Conservation (phyloP, 441 rosid species). For the Euphorbia corollata region DNA sequence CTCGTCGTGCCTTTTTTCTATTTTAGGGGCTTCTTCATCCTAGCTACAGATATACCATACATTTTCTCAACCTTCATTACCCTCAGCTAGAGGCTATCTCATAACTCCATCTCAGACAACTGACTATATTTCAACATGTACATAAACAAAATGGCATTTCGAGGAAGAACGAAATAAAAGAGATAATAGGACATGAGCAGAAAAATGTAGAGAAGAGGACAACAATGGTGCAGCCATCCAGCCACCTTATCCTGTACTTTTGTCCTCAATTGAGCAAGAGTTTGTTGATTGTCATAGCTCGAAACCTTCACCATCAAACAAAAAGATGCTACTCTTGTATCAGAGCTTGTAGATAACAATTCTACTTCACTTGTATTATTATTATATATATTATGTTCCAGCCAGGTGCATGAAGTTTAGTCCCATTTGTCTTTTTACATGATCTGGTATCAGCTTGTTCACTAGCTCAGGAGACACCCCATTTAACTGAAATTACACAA, state of each 20-base stretch:
- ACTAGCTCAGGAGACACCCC: constrained; percentile 78
- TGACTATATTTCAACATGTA: constrained; percentile 46
- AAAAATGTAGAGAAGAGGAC: constrained; percentile 19
- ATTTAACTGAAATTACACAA: constrained; percentile 37
- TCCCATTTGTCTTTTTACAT: constrained; percentile 67
- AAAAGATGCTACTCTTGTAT: constrained; percentile 24
- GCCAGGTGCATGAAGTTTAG: constrained; percentile 57
- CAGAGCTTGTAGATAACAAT: constrained; percentile 22
- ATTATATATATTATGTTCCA: constrained; percentile 30
- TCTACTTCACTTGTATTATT: constrained; percentile 2
- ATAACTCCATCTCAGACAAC: constrained; percentile 24
- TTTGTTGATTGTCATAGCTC: constrained; percentile 35
- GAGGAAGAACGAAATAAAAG: background rate
- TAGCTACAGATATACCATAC: constrained; percentile 35
- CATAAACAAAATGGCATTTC: constrained; percentile 31
- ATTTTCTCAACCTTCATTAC: too few relatives aligned
- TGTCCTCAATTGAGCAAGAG: constrained; percentile 20
- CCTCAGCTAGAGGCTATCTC: constrained; percentile 30
- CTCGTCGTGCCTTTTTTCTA: too few relatives aligned
- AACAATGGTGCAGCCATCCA: constrained; percentile 26
- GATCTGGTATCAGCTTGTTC: constrained; percentile 85
- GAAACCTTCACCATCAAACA: constrained; percentile 25
- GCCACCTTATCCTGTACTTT: constrained; percentile 24
- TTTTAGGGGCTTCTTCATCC: constrained; percentile 24
- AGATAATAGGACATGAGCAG: constrained; percentile 2